A percentile compares a stretch with the other conserved stretches of the same genome.
Evolutionary conservation across 2,329 filamentous ascomycete species (phyloP).

Genomic region (Stemphylium vesicarium): DNA sequence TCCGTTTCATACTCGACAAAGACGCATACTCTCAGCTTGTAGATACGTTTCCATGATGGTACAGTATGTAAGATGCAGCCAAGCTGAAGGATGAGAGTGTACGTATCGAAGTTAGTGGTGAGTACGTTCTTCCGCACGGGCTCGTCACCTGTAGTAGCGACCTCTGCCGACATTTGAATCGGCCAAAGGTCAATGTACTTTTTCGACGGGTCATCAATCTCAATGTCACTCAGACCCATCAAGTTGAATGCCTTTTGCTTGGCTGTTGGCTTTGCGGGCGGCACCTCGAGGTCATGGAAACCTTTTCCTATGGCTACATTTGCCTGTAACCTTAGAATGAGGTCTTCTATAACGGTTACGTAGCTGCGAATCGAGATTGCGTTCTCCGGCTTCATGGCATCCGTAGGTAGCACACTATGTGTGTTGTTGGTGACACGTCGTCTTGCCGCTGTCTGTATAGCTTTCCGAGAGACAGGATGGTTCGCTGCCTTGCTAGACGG

Average conservation of each 20-base stretch:
- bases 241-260: slow-evolving; percentile 34
- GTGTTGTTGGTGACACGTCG: slow-evolving; percentile 59
- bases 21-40: slow-evolving; percentile 76
- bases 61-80: slow-evolving; percentile 86
- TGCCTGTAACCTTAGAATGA: slow-evolving; percentile 76
- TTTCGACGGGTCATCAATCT: slow-evolving; percentile 67
- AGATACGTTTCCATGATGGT: slow-evolving; percentile 77
- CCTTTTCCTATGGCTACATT: slow-evolving; percentile 87
- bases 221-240: slow-evolving; percentile 36
- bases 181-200: slow-evolving; percentile 89
- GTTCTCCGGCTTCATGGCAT: slow-evolving; percentile 70
- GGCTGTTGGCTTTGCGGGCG: slow-evolving; percentile 49
- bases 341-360: slow-evolving; percentile 81
- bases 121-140: slow-evolving; percentile 64
- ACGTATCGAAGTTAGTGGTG: slow-evolving; percentile 91
- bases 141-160: slow-evolving; percentile 62
- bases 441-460: slow-evolving; percentile 37
- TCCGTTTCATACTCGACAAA: slow-evolving; percentile 91
- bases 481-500: slow-evolving; percentile 38
- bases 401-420: slow-evolving; percentile 69
- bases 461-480: slow-evolving; percentile 42
- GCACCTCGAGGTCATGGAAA: slow-evolving; percentile 77
- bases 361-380: slow-evolving; percentile 76
- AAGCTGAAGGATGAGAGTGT: slow-evolving; percentile 83
- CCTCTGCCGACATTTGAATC: slow-evolving; percentile 89